Conservation (phyloP, 306 rosid species). For the Cucurbita moschata region DNA sequence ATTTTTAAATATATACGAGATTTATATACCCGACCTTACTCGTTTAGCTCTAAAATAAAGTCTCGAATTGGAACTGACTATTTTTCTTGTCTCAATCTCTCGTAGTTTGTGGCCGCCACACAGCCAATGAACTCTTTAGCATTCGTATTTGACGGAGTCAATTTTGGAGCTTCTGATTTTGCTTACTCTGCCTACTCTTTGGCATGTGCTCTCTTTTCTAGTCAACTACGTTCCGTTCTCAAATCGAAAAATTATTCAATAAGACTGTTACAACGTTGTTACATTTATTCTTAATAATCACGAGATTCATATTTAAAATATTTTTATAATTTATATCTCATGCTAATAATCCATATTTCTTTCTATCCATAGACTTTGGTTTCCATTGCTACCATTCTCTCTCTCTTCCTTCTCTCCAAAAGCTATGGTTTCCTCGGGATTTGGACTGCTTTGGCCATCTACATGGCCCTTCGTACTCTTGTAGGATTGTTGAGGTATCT, state of each 20-base stretch:
- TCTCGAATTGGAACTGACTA: neutral
- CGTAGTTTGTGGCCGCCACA: constrained; percentile 68
- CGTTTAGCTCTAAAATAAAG: too few relatives aligned
- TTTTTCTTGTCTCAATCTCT: neutral
- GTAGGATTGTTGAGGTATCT: constrained; percentile 63
- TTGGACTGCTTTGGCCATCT: constrained; percentile 66
- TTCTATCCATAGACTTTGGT: constrained; percentile 38
- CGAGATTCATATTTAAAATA: too few relatives aligned
- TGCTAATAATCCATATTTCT: neutral
- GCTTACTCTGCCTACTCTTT: constrained; percentile 80
- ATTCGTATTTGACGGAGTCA: constrained; percentile 82
- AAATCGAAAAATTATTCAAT: neutral
- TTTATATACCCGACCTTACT: too few relatives aligned
- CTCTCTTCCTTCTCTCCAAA: constrained; percentile 42
- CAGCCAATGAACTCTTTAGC: constrained; percentile 72
- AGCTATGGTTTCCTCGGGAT: constrained; percentile 68
- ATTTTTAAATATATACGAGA: too few relatives aligned
- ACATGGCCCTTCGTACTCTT: constrained; percentile 57
- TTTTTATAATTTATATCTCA: too few relatives aligned
- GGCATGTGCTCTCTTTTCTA: constrained; percentile 22
- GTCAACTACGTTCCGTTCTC: too few relatives aligned
- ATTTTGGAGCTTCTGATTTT: constrained; percentile 89
- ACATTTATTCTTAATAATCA: too few relatives aligned
- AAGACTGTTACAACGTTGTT: too few relatives aligned
- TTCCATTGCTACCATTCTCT: constrained; percentile 45